Base-by-base conservation (phyloP, 2,329 filamentous ascomycete genomes). In the Exophiala calicioides region DNA sequence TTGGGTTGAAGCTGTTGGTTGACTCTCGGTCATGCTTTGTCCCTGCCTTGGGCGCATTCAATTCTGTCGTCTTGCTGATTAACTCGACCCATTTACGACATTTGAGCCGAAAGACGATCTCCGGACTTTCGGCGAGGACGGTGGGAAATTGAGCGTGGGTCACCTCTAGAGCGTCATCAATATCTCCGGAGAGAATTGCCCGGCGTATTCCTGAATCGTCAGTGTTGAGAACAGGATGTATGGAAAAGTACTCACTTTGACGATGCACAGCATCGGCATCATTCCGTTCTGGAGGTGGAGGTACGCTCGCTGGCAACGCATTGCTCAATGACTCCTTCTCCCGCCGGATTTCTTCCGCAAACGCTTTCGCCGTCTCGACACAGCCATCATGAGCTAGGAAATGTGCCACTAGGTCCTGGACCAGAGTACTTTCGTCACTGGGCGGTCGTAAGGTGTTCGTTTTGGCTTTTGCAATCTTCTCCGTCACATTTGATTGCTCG, bases 31-130 rank as follows among this genome's bases (percentile, higher is more conserved):
- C 44, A 38, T 62, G 62, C 21, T 65, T 54, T 58, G 68, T 58
- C 3, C 65, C 58, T 6, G 75, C 72, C 26, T 71, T 67, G 5
- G 69, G 68, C 26, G 75, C 70, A 60, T 76, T 77, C 13, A 86
- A 67, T 57, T 90, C 85, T 2, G 84, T 82, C 26, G 83, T 84
- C 47, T 78, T 80, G 30, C 86, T 80, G 60, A 95, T 89, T 85
- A 98, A 91, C 67, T 98, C 93, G 51, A 97, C 85, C 65, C 97
- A 96, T 64, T 93, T 94, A 50, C 90, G 83, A 63, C 90, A 96
- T 57, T 85, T 82, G 37, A 98, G 74, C 47, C 84, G 86, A 69
- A 98, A 97, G 63, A 90, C 84, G 12, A 96, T 89, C 43, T 89
- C 82, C 44, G 88, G 82, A 61, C 95, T 89, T 16, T 88, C 80